A percentile compares a stretch with the other conserved stretches of the same genome.
These are phyloP conservation scores for Anthracocystis walkeri DNA, from an alignment of 1,284 basidiomycete species.

Conservation along the genomic window DNA sequence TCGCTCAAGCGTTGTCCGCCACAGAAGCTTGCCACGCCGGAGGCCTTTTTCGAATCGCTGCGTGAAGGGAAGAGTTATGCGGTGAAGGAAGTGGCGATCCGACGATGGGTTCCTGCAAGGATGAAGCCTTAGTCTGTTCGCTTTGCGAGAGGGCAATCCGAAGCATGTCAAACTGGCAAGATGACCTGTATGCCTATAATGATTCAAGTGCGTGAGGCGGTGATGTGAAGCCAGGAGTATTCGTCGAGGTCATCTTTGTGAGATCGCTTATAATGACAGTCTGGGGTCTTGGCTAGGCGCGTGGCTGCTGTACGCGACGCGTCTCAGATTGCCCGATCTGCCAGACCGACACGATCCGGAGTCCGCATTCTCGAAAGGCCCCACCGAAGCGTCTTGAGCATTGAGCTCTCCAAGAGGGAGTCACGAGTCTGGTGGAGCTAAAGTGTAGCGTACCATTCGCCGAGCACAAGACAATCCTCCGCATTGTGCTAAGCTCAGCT, in stretches of 20 bases:
- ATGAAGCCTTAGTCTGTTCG: slow-evolving; percentile 79
- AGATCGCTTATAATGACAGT: slow-evolving; percentile 3
- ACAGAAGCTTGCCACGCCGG: slow-evolving; percentile 53
- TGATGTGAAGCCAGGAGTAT: not conserved
- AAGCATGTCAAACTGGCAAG: not conserved
- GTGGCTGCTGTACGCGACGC: slow-evolving; percentile 34
- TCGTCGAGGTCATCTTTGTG: slow-evolving; percentile 1
- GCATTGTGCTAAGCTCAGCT: not conserved
- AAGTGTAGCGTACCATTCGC: not conserved
- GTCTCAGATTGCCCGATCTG: slow-evolving; percentile 10
- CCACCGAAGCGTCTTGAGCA: not conserved
- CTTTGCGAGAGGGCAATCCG: not conserved
- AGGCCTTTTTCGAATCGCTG: slow-evolving; percentile 75
- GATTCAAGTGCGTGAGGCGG: not conserved
- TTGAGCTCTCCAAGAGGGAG: not conserved
- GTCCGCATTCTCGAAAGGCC: not conserved
- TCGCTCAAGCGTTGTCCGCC: slow-evolving; percentile 37
- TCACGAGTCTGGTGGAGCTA: not conserved
- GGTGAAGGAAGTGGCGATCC: slow-evolving; percentile 84
- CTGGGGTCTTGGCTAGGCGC: not conserved
- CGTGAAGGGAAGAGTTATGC: slow-evolving; percentile 74
- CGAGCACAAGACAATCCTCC: not conserved
- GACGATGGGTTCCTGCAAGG: slow-evolving; percentile 88
- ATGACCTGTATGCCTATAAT: not conserved
- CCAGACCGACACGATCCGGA: not conserved